phyloP scores from a whole-genome alignment of 169 alveolate genomes.

The Plasmodium relictum region DNA sequence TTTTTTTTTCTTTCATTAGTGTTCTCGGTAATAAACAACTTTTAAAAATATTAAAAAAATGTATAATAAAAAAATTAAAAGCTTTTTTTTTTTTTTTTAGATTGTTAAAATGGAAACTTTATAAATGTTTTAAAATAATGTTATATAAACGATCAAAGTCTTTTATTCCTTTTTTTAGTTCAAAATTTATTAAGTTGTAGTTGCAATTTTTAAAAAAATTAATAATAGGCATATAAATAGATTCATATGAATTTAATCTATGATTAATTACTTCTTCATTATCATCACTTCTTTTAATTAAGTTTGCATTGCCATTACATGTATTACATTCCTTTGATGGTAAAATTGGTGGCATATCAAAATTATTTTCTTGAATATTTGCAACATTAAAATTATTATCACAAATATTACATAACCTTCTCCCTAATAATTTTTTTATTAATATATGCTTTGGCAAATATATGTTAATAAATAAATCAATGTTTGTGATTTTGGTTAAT shows the following conservation, averaged over 20 bases:
- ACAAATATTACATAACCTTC: conserved; percentile 46
- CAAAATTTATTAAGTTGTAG: conserved; percentile 36
- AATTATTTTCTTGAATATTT: conserved; percentile 9
- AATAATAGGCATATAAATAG: conserved; percentile 16
- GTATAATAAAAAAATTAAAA: too few species aligned
- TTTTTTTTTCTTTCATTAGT: too few species aligned
- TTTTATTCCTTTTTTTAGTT: conserved; percentile 26
- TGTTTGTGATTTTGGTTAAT: conserved; percentile 31
- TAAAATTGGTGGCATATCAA: conserved; percentile 59
- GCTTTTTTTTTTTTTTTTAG: too few species aligned
- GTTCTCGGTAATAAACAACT: too few species aligned
- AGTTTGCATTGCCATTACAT: conserved; percentile 43
- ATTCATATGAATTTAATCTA: conserved; percentile 39
- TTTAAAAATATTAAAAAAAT: too few species aligned
- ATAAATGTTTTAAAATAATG: conserved; percentile 4
- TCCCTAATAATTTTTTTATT: conserved; percentile 44
- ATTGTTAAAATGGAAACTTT: background rate
- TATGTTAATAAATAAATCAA: conserved; percentile 60
- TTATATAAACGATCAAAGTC: conserved; percentile 46
- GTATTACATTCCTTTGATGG: conserved; percentile 30
- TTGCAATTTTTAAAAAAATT: conserved; percentile 52
- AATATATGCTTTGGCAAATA: conserved; percentile 31
- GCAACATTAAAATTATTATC: conserved; percentile 41
- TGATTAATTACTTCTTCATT: conserved; percentile 29
- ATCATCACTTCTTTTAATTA: conserved; percentile 55